These are phyloP conservation scores for Rhodotorula kratochvilovae DNA, from an alignment of 768 basidiomycete genomes.

Conservation along the genomic window DNA sequence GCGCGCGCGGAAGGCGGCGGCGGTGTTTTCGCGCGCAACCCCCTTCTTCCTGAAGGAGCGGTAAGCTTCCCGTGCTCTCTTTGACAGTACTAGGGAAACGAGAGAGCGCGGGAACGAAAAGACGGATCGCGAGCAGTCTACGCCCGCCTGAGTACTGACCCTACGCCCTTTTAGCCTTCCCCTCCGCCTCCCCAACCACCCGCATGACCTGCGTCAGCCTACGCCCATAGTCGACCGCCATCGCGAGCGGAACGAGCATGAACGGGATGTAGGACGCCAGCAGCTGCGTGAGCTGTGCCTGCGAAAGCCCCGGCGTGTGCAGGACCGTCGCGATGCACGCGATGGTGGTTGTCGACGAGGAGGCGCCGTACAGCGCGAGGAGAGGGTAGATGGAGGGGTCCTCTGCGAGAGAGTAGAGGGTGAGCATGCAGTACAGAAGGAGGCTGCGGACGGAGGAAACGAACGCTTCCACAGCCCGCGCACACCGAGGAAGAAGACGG, in stretches of 20 bases:
- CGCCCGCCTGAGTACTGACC: too few relatives aligned
- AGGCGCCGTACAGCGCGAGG: constrained; percentile 68
- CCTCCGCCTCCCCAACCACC: background rate
- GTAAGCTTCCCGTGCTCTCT: too few relatives aligned
- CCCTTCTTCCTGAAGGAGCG: too few relatives aligned
- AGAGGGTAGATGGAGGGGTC: constrained; percentile 56
- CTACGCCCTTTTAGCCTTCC: constrained; percentile 6
- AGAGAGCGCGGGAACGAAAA: too few relatives aligned
- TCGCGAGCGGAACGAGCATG: constrained; percentile 64
- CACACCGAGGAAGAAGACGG: constrained; percentile 68
- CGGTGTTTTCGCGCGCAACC: too few relatives aligned
- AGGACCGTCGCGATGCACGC: constrained; percentile 64
- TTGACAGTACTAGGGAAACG: too few relatives aligned
- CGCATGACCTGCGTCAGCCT: constrained; percentile 41
- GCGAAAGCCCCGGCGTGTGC: constrained; percentile 53
- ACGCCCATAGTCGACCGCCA: constrained; percentile 65
- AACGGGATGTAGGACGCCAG: constrained; percentile 71
- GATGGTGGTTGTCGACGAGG: constrained; percentile 70
- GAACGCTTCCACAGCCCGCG: constrained; percentile 59
- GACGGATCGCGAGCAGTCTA: too few relatives aligned
- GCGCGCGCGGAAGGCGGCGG: too few relatives aligned
- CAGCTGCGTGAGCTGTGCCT: constrained; percentile 56
- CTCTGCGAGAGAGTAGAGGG: constrained; percentile 51
- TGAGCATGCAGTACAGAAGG: constrained; percentile 1
- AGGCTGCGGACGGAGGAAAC: background rate